These are phyloP conservation scores for Oryza officinalis DNA, from an alignment of 176 grass and related monocot genomes.

Conservation along the genomic window DNA sequence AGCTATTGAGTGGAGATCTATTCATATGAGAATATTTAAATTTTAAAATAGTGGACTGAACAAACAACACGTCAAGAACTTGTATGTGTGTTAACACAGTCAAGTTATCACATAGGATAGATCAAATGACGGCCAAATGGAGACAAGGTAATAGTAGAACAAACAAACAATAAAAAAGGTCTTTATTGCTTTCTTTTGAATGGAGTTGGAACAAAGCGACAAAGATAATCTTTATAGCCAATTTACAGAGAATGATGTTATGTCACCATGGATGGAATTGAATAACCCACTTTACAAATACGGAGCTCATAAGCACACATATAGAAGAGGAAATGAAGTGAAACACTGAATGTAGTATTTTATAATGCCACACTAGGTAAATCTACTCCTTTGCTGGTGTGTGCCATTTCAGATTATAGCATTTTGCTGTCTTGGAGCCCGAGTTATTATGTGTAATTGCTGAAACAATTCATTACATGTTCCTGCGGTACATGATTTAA, in stretches of 20 bases:
- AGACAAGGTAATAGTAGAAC: slow-evolving; percentile 18
- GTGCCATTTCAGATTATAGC: slow-evolving; percentile 8
- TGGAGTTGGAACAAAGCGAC: not conserved
- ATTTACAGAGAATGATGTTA: slow-evolving; percentile 1
- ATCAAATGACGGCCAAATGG: not conserved
- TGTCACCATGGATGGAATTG: not conserved
- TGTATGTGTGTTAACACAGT: not conserved
- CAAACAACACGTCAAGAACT: slow-evolving; percentile 2
- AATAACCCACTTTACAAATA: slow-evolving; percentile 19
- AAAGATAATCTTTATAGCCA: not conserved
- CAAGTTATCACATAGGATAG: not conserved
- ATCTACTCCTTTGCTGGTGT: slow-evolving; percentile 17
- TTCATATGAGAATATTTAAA: not conserved
- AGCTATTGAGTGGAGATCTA: not conserved
- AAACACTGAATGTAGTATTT: slow-evolving; percentile 18
- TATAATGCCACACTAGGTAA: slow-evolving; percentile 24
- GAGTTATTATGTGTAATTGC: not conserved
- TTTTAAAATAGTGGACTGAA: not conserved
- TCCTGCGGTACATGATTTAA: slow-evolving; percentile 18
- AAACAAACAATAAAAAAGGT: not conserved
- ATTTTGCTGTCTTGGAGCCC: slow-evolving; percentile 12
- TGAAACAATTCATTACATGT: slow-evolving; percentile 16
- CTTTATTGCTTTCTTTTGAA: not conserved
- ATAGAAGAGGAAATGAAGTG: slow-evolving; percentile 14
- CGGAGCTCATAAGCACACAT: slow-evolving; percentile 20